Base-by-base conservation (phyloP, 2,329 filamentous ascomycete genomes). In the Cryphonectria parasitica region DNA sequence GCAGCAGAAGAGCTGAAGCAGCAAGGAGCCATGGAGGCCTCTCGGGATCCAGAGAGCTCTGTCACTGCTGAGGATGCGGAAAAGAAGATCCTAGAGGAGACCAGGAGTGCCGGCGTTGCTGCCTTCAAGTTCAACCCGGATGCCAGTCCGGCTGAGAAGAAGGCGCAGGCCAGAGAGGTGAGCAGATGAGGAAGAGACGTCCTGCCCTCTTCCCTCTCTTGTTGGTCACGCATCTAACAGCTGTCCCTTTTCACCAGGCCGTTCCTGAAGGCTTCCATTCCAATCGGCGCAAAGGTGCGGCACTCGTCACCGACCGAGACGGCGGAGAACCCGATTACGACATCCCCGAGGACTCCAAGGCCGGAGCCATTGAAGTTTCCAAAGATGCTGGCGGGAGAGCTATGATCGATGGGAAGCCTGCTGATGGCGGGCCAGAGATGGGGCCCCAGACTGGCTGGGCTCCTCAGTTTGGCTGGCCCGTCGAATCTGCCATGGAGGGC, bases 41-140 rank as follows among this genome's bases (percentile, higher is more conserved):
- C 94, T 69, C 86, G 86, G 73, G 87, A 97, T 79, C 90, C 92
- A 49, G 82, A 92, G 75, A 92, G 86, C 78, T 83, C 81, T 61
- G 87, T 94, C 74, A 88, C 89, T 54, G 85, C 93, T 63, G 88
- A 92, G 56, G 89, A 91, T 74, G 92, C 92, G 43, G 88, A 97
- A 82, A 86, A 88, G 75, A 88, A 88, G 76, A 87, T 98, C 64
- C 86, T 97, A 36, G 85, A 92, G 68, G 90, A 97, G 80, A 93
- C 93, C 75, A 89, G 87, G 77, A 91, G 92, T 76, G 93, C 91
- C 17, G 96, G 96, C 58, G 89, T 92, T 34, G 83, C 91, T 41
- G 95, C 94, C 74, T 96, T 92, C 79, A 88, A 90, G 73, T 99
- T 98, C 82, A 88, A 99, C 78, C 94, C 96, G 0, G 83, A 97